Evolutionary conservation across 768 basidiomycete species (phyloP).

Genomic region (Mycena vitilis): DNA sequence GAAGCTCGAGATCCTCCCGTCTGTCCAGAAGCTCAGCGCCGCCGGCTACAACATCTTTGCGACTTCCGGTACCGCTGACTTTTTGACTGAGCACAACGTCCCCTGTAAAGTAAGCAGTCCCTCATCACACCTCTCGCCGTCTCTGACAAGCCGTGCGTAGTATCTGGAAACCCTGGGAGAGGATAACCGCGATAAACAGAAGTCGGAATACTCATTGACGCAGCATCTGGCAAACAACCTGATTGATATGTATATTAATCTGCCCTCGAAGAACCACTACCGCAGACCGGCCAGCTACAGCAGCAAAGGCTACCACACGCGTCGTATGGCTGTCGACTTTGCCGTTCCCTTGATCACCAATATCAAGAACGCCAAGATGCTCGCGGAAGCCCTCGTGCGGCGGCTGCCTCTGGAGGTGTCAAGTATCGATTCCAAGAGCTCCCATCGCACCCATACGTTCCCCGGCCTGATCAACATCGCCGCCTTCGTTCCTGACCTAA

Average conservation of each 20-base stretch:
- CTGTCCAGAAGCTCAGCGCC: constrained; percentile 92
- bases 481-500: constrained; percentile 84
- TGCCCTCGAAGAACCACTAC: constrained; percentile 98
- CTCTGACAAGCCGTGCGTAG: constrained; percentile 48
- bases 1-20: constrained; percentile 95
- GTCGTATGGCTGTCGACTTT: constrained; percentile 99
- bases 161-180: constrained; percentile 92
- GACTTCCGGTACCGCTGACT: constrained; percentile 97
- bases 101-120: constrained; percentile 82
- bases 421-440: constrained; percentile 92
- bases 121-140: not conserved
- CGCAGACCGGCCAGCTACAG: constrained; percentile 97
- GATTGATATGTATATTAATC: constrained; percentile 99
- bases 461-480: constrained; percentile 92
- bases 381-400: constrained; percentile 92
- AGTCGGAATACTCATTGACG: constrained; percentile 96
- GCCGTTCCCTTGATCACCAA: constrained; percentile 98
- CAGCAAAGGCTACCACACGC: constrained; percentile 95
- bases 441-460: constrained; percentile 89
- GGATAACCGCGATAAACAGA: constrained; percentile 80
- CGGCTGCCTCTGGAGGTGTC: constrained; percentile 93
- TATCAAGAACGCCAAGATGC: constrained; percentile 97
- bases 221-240: constrained; percentile 97
- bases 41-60: constrained; percentile 97
- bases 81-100: constrained; percentile 96